A percentile compares a stretch with the other conserved stretches of the same genome.
These are phyloP conservation scores for Dioscorea dumetorum DNA, from an alignment of 106 monocot genomes.

Conservation along the genomic window DNA sequence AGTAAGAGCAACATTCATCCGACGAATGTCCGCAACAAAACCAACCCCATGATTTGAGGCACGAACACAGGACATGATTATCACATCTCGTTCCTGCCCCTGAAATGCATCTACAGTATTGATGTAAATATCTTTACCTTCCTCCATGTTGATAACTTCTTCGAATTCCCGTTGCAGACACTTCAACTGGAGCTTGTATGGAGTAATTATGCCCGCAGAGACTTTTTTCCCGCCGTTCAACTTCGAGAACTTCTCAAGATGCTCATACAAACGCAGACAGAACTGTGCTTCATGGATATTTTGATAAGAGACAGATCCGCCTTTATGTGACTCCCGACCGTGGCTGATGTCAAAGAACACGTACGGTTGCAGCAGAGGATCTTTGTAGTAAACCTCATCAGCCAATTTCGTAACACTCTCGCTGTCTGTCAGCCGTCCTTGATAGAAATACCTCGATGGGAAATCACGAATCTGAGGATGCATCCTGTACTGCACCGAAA, in stretches of 20 bases:
- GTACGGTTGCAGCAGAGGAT: slow-evolving; percentile 73
- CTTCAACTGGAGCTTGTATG: slow-evolving; percentile 93
- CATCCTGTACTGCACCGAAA: slow-evolving; percentile 98
- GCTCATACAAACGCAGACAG: slow-evolving; percentile 56
- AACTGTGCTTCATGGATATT: slow-evolving; percentile 93
- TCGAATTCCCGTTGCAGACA: slow-evolving; percentile 91
- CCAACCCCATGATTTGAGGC: slow-evolving; percentile 93
- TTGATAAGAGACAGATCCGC: slow-evolving; percentile 85
- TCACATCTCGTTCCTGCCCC: slow-evolving; percentile 95
- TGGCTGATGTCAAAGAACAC: slow-evolving; percentile 84
- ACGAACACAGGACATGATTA: slow-evolving; percentile 98
- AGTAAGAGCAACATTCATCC: slow-evolving; percentile 98
- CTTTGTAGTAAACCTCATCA: slow-evolving; percentile 71
- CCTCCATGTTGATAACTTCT: slow-evolving; percentile 73
- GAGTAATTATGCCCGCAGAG: slow-evolving; percentile 89
- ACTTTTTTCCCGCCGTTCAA: slow-evolving; percentile 62
- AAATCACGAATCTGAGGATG: slow-evolving; percentile 97
- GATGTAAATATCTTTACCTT: slow-evolving; percentile 92
- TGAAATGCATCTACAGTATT: slow-evolving; percentile 99
- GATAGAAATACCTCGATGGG: slow-evolving; percentile 89
- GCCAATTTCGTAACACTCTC: slow-evolving; percentile 57
- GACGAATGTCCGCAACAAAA: slow-evolving; percentile 91
- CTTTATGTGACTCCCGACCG: slow-evolving; percentile 85
- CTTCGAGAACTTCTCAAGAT: slow-evolving; percentile 62
- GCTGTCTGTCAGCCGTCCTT: slow-evolving; percentile 82